Percentiles rank a stretch among this genome's conserved stretches.
Conservation (phyloP, 2,329 filamentous ascomycete species). For the Seiridium cupressi region DNA sequence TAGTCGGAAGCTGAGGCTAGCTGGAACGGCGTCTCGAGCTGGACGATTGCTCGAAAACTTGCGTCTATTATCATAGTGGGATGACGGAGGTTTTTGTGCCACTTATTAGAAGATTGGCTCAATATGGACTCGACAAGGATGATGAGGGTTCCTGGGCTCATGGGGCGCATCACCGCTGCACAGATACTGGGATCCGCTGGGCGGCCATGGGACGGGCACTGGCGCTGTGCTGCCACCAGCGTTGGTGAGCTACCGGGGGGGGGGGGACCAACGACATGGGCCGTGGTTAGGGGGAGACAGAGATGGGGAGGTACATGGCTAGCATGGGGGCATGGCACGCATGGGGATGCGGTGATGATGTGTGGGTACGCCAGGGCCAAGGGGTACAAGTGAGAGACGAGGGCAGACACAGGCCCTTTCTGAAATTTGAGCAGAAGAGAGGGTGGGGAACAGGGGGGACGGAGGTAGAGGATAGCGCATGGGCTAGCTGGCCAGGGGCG, state of each 20-base stretch:
- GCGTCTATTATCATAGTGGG: conserved; percentile 24
- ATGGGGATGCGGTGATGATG: background rate
- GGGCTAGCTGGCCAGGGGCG: background rate
- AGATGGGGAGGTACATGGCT: background rate
- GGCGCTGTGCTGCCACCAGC: conserved; percentile 27
- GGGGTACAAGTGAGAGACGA: background rate
- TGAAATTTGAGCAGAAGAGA: background rate
- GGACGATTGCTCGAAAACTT: conserved; percentile 8
- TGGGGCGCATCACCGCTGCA: conserved; percentile 25
- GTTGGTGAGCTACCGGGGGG: conserved; percentile 4
- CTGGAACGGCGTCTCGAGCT: background rate
- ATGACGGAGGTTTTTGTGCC: conserved; percentile 33
- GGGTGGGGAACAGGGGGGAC: conserved; percentile 5
- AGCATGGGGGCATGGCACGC: background rate
- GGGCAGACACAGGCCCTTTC: background rate
- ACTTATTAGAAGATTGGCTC: conserved; percentile 33
- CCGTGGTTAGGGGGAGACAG: background rate
- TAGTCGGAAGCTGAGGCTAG: background rate
- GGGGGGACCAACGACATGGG: conserved; percentile 2
- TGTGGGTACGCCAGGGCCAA: background rate
- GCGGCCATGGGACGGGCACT: conserved; percentile 22
- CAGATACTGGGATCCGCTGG: conserved; percentile 27
- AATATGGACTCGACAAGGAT: conserved; percentile 28
- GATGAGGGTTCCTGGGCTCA: conserved; percentile 10
- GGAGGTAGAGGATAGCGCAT: background rate